Evolutionary conservation across 2,329 filamentous ascomycete species (phyloP), one percentile per base, ranked within the genome.

Genomic region (Ophiostoma sp.): DNA sequence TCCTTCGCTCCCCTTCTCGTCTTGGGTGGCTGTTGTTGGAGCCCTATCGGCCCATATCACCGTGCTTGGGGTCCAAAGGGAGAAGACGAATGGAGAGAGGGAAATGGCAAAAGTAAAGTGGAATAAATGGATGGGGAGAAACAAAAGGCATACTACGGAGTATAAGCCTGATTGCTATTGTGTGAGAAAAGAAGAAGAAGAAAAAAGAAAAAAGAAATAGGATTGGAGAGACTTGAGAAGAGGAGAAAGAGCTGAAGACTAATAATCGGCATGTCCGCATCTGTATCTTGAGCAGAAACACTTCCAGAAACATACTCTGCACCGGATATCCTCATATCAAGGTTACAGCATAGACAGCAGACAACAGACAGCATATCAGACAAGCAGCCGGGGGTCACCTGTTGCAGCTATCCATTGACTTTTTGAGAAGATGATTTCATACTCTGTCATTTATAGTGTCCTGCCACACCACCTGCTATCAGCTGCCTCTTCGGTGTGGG

Each of bases 31-130:
- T 39, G 57, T 33, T 39, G 60, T n/a, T 36, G 60, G 33, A 57
- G 52, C 52, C 52, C 57, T 62, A 62, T 62, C 57, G 57, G 57
- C 27, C 57, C 52, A 57, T 62, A 62, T 62, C 57, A 62, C 57
- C 27, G 27, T 62, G 33, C 27, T 62, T 62, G 57, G 57, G 52
- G 52, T 57, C 52, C 52, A 57, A n/a, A 57, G 52, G 20, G 31
- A 62, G 23, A 64, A 64, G 57, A 33, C 33, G 33, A 39, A 65
- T 64, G 27, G 20, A 65, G 31, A n/a, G 31, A 39, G 39, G 10
- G 15, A 11, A 65, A n/a, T 20, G 8, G 5, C 33, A 39, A 36
- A 17, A 39, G 60, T 4, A 36, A 54, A 17, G 8, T 31, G 13
- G n/a, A n/a, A 15, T 4, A 20, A 52, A 31, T 20, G n/a, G 48